phyloP scores from a whole-genome alignment of 441 rosid genomes.

The Gossypium trilobum region DNA sequence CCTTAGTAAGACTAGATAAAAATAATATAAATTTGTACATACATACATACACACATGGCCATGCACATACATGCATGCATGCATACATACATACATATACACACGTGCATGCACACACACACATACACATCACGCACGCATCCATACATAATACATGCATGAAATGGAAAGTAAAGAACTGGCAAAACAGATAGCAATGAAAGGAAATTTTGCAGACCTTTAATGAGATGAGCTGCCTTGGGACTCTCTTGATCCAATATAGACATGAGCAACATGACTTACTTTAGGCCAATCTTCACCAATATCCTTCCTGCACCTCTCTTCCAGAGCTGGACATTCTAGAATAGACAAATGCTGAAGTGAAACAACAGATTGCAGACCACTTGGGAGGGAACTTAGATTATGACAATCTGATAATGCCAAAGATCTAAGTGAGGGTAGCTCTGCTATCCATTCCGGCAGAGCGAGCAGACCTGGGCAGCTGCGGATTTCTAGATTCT shows the following conservation, averaged over 20 bases:
- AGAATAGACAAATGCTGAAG: constrained; percentile 27
- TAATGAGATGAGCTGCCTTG: constrained; percentile 15
- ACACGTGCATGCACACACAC: too few relatives aligned
- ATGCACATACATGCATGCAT: too few relatives aligned
- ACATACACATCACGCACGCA: too few relatives aligned
- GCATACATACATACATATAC: too few relatives aligned
- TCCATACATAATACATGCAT: not conserved
- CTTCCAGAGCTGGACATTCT: constrained; percentile 21
- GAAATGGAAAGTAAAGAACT: not conserved
- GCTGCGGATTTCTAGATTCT: constrained; percentile 18
- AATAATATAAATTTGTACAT: too few relatives aligned
- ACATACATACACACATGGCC: too few relatives aligned
- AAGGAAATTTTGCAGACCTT: not conserved
- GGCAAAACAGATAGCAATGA: not conserved
- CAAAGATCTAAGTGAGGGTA: constrained; percentile 16
- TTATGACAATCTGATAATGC: constrained; percentile 14
- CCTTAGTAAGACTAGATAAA: not conserved
- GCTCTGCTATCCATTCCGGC: constrained; percentile 10
- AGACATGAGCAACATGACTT: constrained; percentile 10
- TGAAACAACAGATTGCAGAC: constrained; percentile 10
- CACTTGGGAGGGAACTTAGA: constrained; percentile 7
- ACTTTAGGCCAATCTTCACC: constrained; percentile 24
- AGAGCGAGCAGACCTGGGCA: constrained; percentile 11
- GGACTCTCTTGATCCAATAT: constrained; percentile 15
- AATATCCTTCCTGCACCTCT: not conserved